Base-by-base conservation (phyloP, 2,329 filamentous ascomycete genomes). In the Eutypa lata region DNA sequence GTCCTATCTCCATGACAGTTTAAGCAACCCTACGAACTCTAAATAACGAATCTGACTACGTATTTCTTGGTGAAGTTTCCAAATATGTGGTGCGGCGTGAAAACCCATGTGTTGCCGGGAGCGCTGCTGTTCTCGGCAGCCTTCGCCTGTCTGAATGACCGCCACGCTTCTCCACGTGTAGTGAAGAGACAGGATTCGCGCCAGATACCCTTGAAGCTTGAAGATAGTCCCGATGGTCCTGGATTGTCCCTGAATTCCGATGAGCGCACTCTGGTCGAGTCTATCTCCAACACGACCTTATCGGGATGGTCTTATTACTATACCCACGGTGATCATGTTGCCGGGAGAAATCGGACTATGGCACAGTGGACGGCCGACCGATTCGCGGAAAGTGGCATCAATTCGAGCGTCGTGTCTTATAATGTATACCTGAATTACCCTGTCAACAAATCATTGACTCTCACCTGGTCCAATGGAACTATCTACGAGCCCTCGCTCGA, bases 401-500 rank as follows among this genome's bases (percentile, higher is more conserved):
- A 67, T 28, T 54, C 66, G 10, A 64, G 59, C 47, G 19, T 69
- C 3, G 57, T 62, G 3, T 53, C 66, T 0, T 69, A 69, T 52
- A 54, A 68, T 11, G 66, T 69, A 7, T 67, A 55, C 33, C 47
- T 69, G 21, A 65, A 68, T 50, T 87, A 87, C 53, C 84, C 84
- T 0, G 65, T 83, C 7, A 78, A 75, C 38, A 80, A 84, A 46
- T 76, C 78, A 0, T 61, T 87, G 33, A 65, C 64, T 7, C 58
- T 74, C 4, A 69, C 67, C 0, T 66, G 66, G 19, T 52, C 68
- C 1, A 69, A 72, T 47, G 73, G 74, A 1, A 65, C 85, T 37
- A 78, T 76, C 7, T 87, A 79, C 47, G 81, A 87, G 61, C 88
- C 89, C 2, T 82, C 77, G 4, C 68, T 93, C 48, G 84, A 88